Conservation (phyloP, 441 rosid genomes). For the Iberis amara region DNA sequence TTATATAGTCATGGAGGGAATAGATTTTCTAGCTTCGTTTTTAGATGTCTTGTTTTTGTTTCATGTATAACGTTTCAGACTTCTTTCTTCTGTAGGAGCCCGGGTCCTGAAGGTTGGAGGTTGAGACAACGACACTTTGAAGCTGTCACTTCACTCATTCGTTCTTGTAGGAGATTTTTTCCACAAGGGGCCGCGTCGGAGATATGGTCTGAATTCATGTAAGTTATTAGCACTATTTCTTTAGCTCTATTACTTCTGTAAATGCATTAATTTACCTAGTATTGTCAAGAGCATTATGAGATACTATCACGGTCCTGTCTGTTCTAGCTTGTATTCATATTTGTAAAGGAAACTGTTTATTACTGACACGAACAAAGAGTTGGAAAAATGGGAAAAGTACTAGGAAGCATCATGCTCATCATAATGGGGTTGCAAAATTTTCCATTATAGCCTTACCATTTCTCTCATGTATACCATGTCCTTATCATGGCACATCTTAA, state of each 20-base stretch:
- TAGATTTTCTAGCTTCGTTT: not conserved
- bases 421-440: not conserved
- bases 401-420: constrained; percentile 5
- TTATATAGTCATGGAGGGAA: constrained; percentile 10
- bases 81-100: constrained; percentile 49
- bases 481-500: not conserved
- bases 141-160: constrained; percentile 80
- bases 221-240: constrained; percentile 29
- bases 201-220: constrained; percentile 98
- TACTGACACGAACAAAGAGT: constrained; percentile 6
- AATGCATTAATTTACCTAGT: not conserved
- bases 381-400: constrained; percentile 1
- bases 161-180: constrained; percentile 83
- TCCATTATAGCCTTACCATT: constrained; percentile 3
- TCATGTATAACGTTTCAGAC: constrained; percentile 3
- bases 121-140: constrained; percentile 92
- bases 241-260: constrained; percentile 10
- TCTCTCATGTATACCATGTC: not conserved
- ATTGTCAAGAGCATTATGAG: constrained; percentile 1
- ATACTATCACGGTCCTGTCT: constrained; percentile 11
- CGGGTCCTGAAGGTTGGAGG: constrained; percentile 99
- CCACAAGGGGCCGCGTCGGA: constrained; percentile 85
- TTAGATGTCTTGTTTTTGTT: not conserved
- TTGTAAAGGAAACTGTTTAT: constrained; percentile 5
- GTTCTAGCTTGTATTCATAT: constrained; percentile 12